Base-by-base conservation (phyloP, 306 rosid species). In the Sphenostylis stenocarpa region DNA sequence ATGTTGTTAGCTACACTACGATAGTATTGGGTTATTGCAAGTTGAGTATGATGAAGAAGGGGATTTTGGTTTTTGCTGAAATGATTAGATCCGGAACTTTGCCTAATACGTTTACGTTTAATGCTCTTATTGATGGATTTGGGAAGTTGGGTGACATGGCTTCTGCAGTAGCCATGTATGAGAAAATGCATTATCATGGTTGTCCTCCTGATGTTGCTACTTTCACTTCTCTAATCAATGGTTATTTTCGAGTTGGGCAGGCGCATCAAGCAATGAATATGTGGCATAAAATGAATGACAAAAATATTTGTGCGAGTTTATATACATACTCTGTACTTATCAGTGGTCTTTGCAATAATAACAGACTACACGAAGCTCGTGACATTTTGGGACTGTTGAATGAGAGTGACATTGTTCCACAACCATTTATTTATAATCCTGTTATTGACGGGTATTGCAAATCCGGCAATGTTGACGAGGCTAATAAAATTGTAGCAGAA, bases 241-340 rank as follows among this genome's bases (percentile, higher is more conserved):
- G 70, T 7, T 65, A 39, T 65, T 65, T 38, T 39, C 49, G 70
- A 65, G 33, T 38, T 65, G 70, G 70, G n/a, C 17, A 20, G 70
- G 70, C 39, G 70, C 1, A 65, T 11, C 51, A 9, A 10, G 51
- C 51, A 20, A 19, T 65, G 70, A 51, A 65, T 3, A 38, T 38
- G 70, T 65, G 70, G 70, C 70, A 12, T 38, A 21, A 20, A 38
- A 65, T 65, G 70, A 65, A 65, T 12, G 33, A 20, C 5, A 65
- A 19, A 21, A 39, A 39, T 39, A 12, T 65, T 21, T 1, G 17
- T 12, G 70, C 51, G 1, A 65, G 12, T 20, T 65, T 39, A 2
- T 65, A 65, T 65, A 65, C 70, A 20, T 65, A 4, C 51, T 65
- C 70, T 20, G 70, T 65, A 38, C 70, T 65, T 38, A 33, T 65